Evolutionary conservation across 768 basidiomycete species (phyloP).

Genomic region (Leccinum subgranulosum): DNA sequence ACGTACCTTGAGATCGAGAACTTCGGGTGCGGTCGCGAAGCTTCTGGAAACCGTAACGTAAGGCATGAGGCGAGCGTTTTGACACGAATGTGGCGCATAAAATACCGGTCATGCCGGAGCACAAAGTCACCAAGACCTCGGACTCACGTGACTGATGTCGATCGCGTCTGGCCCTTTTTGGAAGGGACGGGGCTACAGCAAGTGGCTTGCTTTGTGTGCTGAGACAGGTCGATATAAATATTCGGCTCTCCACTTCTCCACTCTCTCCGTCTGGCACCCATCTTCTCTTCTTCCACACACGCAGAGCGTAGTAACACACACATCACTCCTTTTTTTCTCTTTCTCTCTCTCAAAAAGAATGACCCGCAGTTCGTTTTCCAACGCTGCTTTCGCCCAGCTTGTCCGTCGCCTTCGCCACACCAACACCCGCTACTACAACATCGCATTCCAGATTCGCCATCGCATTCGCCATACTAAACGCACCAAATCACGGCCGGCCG

Average conservation of each 20-base stretch:
- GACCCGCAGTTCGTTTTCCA: constrained; percentile 29
- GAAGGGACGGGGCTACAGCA: background rate
- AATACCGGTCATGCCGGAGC: no score
- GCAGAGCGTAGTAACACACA: constrained; percentile 17
- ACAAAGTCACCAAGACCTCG: background rate
- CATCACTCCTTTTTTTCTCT: constrained; percentile 5
- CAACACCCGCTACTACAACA: constrained; percentile 39
- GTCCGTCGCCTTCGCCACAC: constrained; percentile 40
- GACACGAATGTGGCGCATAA: background rate
- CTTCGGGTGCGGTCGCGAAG: background rate
- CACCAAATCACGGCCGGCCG: constrained; percentile 49
- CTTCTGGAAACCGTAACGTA: background rate
- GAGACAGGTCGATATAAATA: constrained; percentile 23
- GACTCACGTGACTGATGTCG: constrained; percentile 7
- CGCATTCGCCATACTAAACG: constrained; percentile 39
- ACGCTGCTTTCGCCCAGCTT: constrained; percentile 35
- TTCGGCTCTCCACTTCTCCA: background rate
- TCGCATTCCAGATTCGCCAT: constrained; percentile 40
- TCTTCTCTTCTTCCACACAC: background rate
- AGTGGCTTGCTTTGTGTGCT: constrained; percentile 15
- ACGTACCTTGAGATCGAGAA: background rate
- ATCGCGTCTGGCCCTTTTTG: constrained; percentile 7
- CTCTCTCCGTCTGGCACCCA: constrained; percentile 7
- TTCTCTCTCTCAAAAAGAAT: constrained; percentile 4
- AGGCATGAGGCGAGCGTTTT: background rate